phyloP scores from a whole-genome alignment of 352 stramenopile species.

The Phytophthora chlamydospora region DNA sequence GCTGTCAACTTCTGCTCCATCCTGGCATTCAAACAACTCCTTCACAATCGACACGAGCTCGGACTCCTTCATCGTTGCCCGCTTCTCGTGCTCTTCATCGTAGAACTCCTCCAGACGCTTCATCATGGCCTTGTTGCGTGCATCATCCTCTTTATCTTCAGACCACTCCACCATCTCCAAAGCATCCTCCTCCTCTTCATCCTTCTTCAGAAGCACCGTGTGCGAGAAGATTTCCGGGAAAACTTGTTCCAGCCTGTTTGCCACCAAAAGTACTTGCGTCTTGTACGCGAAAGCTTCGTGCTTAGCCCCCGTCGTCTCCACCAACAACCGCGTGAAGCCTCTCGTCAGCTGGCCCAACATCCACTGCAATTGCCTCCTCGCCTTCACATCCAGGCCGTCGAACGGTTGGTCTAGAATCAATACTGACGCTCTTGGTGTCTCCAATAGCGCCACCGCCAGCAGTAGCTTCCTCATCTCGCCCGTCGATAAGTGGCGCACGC shows the following conservation, averaged over 20 bases:
- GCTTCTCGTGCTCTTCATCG: constrained; percentile 40
- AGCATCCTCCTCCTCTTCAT: constrained; percentile 2
- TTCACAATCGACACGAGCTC: constrained; percentile 45
- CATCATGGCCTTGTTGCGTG: constrained; percentile 47
- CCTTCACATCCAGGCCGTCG: constrained; percentile 91
- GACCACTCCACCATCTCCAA: constrained; percentile 52
- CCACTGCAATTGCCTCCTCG: constrained; percentile 76
- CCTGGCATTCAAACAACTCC: constrained; percentile 43
- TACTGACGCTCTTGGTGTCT: constrained; percentile 70
- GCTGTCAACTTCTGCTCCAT: not conserved
- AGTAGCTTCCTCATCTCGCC: constrained; percentile 94
- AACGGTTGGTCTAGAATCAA: constrained; percentile 94
- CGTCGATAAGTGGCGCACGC: constrained; percentile 88
- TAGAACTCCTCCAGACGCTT: constrained; percentile 44
- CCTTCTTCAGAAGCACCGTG: constrained; percentile 53
- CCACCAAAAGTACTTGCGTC: constrained; percentile 90
- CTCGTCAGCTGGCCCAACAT: constrained; percentile 85
- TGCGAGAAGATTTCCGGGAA: constrained; percentile 80
- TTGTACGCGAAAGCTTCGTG: constrained; percentile 84
- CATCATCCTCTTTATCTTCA: constrained; percentile 30
- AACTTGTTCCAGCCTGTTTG: constrained; percentile 91
- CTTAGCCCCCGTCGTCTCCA: constrained; percentile 81
- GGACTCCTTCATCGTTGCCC: constrained; percentile 34
- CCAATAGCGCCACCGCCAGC: constrained; percentile 83
- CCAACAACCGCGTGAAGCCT: constrained; percentile 90